A percentile compares a stretch with the other conserved stretches of the same genome.
Conservation (phyloP, 345 rosid genomes). For the Hypericum perforatum region DNA sequence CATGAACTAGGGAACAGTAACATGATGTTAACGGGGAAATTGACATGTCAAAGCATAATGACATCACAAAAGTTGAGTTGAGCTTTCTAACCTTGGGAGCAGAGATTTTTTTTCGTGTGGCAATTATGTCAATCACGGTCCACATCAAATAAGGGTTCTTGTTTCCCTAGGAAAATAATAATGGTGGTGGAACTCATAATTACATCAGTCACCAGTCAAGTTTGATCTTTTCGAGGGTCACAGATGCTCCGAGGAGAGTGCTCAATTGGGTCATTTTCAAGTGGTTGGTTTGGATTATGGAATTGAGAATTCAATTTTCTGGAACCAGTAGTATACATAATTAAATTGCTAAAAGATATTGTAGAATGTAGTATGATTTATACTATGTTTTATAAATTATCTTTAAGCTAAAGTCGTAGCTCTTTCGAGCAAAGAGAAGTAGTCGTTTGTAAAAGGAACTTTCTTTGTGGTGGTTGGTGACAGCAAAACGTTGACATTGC, state of each 20-base stretch:
- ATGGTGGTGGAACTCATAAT: slow-evolving; percentile 9
- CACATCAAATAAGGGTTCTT: slow-evolving; percentile 26
- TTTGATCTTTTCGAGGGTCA: slow-evolving; percentile 11
- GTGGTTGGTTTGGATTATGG: slow-evolving; percentile 15
- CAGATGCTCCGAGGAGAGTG: slow-evolving; percentile 7
- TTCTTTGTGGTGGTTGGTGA: slow-evolving; percentile 17
- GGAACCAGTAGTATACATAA: slow-evolving; percentile 10
- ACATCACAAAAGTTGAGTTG: slow-evolving; percentile 14
- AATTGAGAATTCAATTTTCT: slow-evolving; percentile 10
- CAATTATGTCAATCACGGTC: slow-evolving; percentile 31
- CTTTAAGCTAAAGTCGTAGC: not conserved
- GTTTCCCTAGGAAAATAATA: slow-evolving; percentile 20
- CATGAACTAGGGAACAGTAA: slow-evolving; percentile 5
- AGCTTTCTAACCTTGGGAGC: not conserved
- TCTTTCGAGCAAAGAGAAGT: slow-evolving; percentile 8
- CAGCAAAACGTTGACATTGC: slow-evolving; percentile 21
- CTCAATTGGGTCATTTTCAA: slow-evolving; percentile 7
- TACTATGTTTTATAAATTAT: slow-evolving; percentile 3
- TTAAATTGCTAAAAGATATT: slow-evolving; percentile 1
- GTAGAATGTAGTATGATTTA: not conserved
- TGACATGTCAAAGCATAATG: slow-evolving; percentile 2
- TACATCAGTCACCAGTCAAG: slow-evolving; percentile 2
- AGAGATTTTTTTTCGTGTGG: slow-evolving; percentile 1
- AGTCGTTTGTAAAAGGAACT: slow-evolving; percentile 7
- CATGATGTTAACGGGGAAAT: slow-evolving; percentile 2